Evolutionary conservation across 2,329 filamentous ascomycete species (phyloP), one percentile per base, ranked within the genome.

Genomic region (Calonectria pseudoturangicola): DNA sequence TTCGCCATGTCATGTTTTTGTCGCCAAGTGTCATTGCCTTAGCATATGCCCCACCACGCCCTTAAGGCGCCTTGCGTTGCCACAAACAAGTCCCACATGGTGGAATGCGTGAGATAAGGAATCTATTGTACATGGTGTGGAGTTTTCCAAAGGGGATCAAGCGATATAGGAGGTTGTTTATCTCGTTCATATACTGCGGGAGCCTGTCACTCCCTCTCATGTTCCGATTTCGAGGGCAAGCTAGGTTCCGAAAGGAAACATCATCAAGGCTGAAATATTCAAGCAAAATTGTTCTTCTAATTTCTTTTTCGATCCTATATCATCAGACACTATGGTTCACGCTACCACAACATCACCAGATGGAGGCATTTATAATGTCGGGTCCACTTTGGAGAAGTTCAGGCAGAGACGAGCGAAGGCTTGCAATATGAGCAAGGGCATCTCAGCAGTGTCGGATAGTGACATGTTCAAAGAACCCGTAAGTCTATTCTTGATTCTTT

Each of bases 11-110:
- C 13, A 18, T 41, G 13, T 60, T 39, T 60, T 39, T 21, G 12
- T 60, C 36, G 54, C 36, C 33, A 39, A 58, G 54, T 58, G 54
- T 25, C 51, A 56, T 8, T 56, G 51, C 51, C 21, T 58, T 58
- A 41, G n/a, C 41, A 60, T 16, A 60, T 8, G 54, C 21, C 54
- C 54, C 54, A 60, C 54, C 16, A 25, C 54, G 54, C 54, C 54
- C n/a, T 60, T 10, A 60, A 60, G 13, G 33, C 54, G 54, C 54
- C 36, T 21, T 60, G 33, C 54, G 21, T 27, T 41, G 54, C 54
- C 54, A 15, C 33, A 60, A 25, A 18, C 54, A 60, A 60, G 21
- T 60, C 54, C 54, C 54, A 60, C 54, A 41, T 41, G 33, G 54
- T 39, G 54, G 7, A 60, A 18, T 28, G 13, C 18, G 15, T 28